Evolutionary conservation across 1,284 basidiomycete species (phyloP).

Genomic region (Fomitiporia mediterranea): DNA sequence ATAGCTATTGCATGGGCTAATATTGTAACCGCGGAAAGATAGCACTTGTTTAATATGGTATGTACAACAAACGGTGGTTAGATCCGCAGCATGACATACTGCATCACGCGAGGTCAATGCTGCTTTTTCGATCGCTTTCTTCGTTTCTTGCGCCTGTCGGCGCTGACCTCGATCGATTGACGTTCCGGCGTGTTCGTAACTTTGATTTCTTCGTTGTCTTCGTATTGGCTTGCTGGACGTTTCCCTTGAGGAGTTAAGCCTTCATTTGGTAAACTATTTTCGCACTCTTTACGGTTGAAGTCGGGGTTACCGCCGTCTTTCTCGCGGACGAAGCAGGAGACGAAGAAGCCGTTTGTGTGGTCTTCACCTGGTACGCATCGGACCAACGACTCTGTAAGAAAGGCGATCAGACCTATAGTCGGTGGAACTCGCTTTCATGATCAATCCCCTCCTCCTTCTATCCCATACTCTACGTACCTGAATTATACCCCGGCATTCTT

Average conservation of each 20-base stretch:
- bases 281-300: neutral
- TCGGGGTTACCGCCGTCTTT: neutral
- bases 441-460: neutral
- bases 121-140: neutral
- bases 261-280: neutral
- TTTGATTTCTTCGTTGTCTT: neutral
- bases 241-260: neutral
- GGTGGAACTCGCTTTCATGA: neutral
- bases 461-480: neutral
- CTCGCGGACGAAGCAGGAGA: slow-evolving; percentile 70
- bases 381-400: slow-evolving; percentile 52
- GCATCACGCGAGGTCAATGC: no score
- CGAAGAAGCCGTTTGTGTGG: slow-evolving; percentile 92
- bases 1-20: no score
- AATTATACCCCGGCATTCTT: slow-evolving; percentile 39
- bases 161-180: no score
- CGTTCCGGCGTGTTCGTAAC: neutral
- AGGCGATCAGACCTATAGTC: neutral
- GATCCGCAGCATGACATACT: no score
- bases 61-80: no score
- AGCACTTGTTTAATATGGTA: no score
- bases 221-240: neutral
- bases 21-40: no score
- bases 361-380: slow-evolving; percentile 86
- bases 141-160: neutral